Percentiles rank a stretch among this genome's conserved stretches.
phyloP scores from a whole-genome alignment of 2,329 filamentous ascomycete genomes.

The Fusarium camptoceras region DNA sequence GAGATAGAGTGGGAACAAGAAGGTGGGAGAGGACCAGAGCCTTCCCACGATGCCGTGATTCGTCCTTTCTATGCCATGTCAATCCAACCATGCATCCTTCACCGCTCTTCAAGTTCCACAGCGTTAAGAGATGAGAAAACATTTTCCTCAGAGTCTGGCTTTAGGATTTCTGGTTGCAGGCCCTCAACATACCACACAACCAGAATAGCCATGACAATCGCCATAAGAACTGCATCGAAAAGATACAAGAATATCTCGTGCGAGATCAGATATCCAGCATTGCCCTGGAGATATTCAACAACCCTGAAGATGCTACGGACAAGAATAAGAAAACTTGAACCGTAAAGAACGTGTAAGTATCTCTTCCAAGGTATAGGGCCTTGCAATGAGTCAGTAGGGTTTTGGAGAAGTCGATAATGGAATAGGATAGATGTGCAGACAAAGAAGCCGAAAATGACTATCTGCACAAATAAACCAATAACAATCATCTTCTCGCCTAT shows the following conservation, averaged over 20 bases:
- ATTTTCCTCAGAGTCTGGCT: neutral
- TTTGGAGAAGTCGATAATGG: neutral
- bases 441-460: slow-evolving; percentile 14
- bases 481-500: slow-evolving; percentile 17
- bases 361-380: neutral
- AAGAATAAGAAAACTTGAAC: slow-evolving; percentile 9
- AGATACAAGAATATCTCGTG: slow-evolving; percentile 5
- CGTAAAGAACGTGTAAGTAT: slow-evolving; percentile 13
- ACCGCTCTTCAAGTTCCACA: neutral
- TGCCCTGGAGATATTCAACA: slow-evolving; percentile 6
- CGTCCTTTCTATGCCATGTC: too few relatives aligned
- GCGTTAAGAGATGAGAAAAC: neutral
- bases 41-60: too few relatives aligned
- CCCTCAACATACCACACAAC: slow-evolving; percentile 12
- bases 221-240: slow-evolving; percentile 14
- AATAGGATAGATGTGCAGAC: slow-evolving; percentile 11
- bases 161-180: neutral
- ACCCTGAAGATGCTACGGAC: slow-evolving; percentile 16
- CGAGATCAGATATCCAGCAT: slow-evolving; percentile 5
- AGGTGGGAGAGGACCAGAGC: too few relatives aligned
- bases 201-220: neutral
- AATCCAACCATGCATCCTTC: too few relatives aligned
- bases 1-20: too few relatives aligned
- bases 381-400: neutral
- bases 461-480: slow-evolving; percentile 7